Conservation (phyloP, 169 alveolate species). For the Blepharisma undulans region DNA sequence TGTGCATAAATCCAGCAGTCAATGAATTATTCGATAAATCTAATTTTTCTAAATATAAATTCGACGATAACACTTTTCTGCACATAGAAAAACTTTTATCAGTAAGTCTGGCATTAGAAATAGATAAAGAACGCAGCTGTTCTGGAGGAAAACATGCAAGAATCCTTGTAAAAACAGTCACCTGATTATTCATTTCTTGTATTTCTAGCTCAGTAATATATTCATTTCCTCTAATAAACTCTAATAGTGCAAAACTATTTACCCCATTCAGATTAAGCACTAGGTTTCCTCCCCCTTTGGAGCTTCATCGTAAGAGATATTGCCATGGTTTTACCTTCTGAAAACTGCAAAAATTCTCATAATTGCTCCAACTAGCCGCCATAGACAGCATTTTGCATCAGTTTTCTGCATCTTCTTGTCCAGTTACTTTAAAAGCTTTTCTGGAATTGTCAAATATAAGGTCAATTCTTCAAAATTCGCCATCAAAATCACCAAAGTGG, state of each 20-base stretch:
- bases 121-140: background rate
- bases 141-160: background rate
- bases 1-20: background rate
- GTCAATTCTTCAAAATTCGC: slow-evolving; percentile 24
- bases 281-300: background rate
- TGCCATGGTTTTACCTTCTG: slow-evolving; percentile 18
- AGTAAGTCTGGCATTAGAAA: background rate
- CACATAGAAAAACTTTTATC: background rate
- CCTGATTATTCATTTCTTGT: slow-evolving; percentile 1
- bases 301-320: background rate
- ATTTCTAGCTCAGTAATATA: background rate
- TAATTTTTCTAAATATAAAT: background rate
- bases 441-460: background rate
- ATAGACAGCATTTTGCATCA: slow-evolving; percentile 23
- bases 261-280: background rate
- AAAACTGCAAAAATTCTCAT: slow-evolving; percentile 6
- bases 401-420: background rate
- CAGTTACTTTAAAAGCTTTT: background rate
- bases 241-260: background rate
- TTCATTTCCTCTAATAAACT: slow-evolving; percentile 10
- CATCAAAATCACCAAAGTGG: background rate
- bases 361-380: slow-evolving; percentile 12
- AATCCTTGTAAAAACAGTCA: background rate
- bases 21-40: background rate
- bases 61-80: background rate